Evolutionary conservation across 2,329 filamentous ascomycete species (phyloP), one percentile per base, ranked within the genome.

Genomic region (Elsinoe batatas): DNA sequence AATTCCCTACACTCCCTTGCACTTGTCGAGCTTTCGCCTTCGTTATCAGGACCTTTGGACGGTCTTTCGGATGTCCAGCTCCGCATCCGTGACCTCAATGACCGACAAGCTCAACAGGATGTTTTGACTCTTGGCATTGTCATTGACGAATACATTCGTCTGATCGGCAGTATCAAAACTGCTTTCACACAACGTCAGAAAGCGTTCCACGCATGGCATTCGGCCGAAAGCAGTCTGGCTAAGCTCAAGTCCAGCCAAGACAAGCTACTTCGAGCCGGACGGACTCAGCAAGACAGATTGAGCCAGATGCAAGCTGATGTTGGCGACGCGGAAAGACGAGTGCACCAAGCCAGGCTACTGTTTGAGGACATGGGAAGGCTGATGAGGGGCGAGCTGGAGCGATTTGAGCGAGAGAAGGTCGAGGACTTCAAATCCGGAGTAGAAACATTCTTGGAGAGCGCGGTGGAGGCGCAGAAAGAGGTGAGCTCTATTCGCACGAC

Each of bases 391-490:
- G 93, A 98, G 71, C 77, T 98, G 62, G 93, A 97, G 65, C 80
- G 91, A 15, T 98, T 98, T 66, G 93, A 98, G 74, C 82, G 81
- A 64, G 93, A 98, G 72, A 98, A 98, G 76, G 93, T 98, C 2
- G 93, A 98, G 68, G 93, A 98, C 68, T 98, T 98, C 72, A 98
- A 98, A 77, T 93, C 87, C 60, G 91, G 91, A 0, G 91, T 98
- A 1, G 93, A 98, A 75, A 98, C 93, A 1, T 98, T 95, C 72
- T 72, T 98, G 64, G 93, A 98, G 75, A 91, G 93, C 65, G 89
- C 93, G 3, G 90, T 98, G 3, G 93, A 98, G 72, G 93, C 91
- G 56, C 93, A 98, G 74, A 98, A 98, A 73, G 93, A 98, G 84
- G 91, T 93, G 69, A 71, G 81, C 71, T 18, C 40, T 10, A 17